phyloP scores from a whole-genome alignment of 1,139 yeast genomes.

The Pneumocystis carinii region DNA sequence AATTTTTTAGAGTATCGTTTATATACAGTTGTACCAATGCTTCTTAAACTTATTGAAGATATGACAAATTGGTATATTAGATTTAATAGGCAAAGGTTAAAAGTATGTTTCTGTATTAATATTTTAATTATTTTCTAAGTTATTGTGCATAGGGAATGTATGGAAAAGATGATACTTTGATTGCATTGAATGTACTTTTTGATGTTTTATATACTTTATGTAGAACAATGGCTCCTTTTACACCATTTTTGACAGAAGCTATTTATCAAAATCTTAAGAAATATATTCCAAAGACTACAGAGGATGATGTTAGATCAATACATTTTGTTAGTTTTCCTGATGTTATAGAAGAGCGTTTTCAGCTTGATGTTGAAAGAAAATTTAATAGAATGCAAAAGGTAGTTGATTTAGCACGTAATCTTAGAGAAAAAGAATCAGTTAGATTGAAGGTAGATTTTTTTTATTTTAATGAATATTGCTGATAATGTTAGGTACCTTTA shows the following conservation, averaged over 20 bases:
- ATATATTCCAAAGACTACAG: constrained; percentile 38
- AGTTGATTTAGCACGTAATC: constrained; percentile 87
- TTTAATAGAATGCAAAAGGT: constrained; percentile 95
- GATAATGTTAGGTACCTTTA: constrained; percentile 48
- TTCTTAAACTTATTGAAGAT: constrained; percentile 76
- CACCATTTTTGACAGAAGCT: constrained; percentile 87
- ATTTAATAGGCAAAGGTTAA: constrained; percentile 92
- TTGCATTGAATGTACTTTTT: constrained; percentile 77
- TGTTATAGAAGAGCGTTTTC: constrained; percentile 70
- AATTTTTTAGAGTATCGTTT: constrained; percentile 42
- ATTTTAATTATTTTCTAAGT: not conserved
- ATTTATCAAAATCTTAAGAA: constrained; percentile 64
- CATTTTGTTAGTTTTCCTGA: constrained; percentile 84
- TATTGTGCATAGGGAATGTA: constrained; percentile 52
- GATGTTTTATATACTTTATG: constrained; percentile 79
- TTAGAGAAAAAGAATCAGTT: constrained; percentile 88
- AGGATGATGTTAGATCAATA: constrained; percentile 63
- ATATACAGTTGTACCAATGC: constrained; percentile 89
- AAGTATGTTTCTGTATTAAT: not conserved
- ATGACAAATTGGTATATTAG: constrained; percentile 98
- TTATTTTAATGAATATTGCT: not conserved
- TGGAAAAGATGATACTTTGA: constrained; percentile 67
- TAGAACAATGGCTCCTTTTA: constrained; percentile 97
- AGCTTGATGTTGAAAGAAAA: constrained; percentile 54
- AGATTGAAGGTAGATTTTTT: constrained; percentile 43